Evolutionary conservation across 768 basidiomycete genomes (phyloP).

Genomic region (Podaxis rugospora): DNA sequence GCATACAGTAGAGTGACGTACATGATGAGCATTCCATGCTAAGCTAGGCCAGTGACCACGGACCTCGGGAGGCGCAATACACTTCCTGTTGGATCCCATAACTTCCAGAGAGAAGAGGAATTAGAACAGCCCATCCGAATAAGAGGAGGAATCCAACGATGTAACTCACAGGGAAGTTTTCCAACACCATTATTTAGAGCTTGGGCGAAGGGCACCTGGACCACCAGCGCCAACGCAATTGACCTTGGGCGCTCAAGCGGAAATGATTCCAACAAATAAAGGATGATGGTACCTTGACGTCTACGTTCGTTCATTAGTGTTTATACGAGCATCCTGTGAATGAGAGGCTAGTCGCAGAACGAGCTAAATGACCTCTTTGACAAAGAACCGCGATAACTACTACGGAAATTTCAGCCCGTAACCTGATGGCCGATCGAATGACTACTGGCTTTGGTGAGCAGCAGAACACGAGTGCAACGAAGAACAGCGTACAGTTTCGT

Average conservation of each 20-base stretch:
- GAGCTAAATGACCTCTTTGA: background rate
- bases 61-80: background rate
- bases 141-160: background rate
- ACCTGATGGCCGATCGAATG: background rate
- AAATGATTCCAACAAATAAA: background rate
- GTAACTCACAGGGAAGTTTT: background rate
- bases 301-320: background rate
- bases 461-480: background rate
- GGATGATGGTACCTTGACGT: background rate
- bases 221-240: no score
- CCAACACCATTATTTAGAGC: slow-evolving; percentile 9
- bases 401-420: background rate
- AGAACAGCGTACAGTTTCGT: background rate
- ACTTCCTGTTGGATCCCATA: slow-evolving; percentile 4
- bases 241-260: no score
- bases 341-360: background rate
- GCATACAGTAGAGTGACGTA: background rate
- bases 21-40: slow-evolving; percentile 4
- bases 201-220: background rate
- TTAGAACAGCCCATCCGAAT: background rate
- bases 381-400: background rate
- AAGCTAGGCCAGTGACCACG: background rate
- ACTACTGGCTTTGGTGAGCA: background rate
- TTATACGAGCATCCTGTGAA: background rate
- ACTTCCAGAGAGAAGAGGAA: background rate